Evolutionary conservation across 2,329 filamentous ascomycete genomes (phyloP), one percentile per base, ranked within the genome.

Genomic region (Amesomyces nigricolor): DNA sequence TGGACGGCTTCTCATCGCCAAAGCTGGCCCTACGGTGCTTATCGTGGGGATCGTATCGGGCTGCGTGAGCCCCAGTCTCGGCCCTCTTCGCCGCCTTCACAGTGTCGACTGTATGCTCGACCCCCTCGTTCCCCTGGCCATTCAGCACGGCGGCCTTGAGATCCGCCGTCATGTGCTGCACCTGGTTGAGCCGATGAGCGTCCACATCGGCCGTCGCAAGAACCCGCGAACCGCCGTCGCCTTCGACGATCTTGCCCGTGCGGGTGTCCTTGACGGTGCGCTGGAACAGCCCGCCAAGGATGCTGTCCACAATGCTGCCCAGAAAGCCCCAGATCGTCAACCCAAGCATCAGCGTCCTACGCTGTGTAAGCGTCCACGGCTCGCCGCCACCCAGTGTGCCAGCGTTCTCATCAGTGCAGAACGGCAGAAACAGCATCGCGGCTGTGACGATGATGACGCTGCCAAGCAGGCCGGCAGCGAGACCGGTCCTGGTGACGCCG

Each of bases 201-300:
- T 57, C 57, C 52, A 63, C 64, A 16, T 57, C 62, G 32, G 65
- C 68, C 7, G 74, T 74, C 1, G 83, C 72, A 13, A 85, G 66
- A 1, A 69, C 82, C 32, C 78, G 78, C 46, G 74, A 73, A 42
- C 90, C 90, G 17, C 90, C 90, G 52, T 84, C 83, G 3, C 90
- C 92, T 70, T 97, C 92, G 10, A 99, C 84, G 40, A 97, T 85
- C 74, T 91, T 95, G 30, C 91, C 91, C 1, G 83, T 88, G 48
- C 87, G 80, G 51, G 87, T 82, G 66, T 99, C 94, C 30, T 87
- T 82, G 4, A 99, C 91, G 49, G 88, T 95, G 38, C 86, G 84
- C 73, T 97, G 94, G 53, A 95, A 77, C 59, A 91, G 71, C 0
- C 88, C 92, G 5, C 94, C 94, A 0, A 99, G 79, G 4, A 96